Evolutionary conservation across 1,139 yeast genomes (phyloP).

Genomic region (Schwanniomyces etchellsii): DNA sequence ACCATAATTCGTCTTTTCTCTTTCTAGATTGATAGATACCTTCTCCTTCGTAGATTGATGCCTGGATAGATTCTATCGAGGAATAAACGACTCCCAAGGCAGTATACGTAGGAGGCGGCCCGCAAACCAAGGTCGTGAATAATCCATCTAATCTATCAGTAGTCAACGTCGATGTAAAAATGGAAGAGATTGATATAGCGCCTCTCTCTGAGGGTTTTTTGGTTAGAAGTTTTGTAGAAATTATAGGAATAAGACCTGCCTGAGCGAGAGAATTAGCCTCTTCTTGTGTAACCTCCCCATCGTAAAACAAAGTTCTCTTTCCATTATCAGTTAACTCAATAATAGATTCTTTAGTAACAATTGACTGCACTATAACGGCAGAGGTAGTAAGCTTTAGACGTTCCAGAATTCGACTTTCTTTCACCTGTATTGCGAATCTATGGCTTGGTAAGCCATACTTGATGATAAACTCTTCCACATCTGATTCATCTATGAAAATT

Average conservation of each 20-base stretch:
- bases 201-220: conserved; percentile 24
- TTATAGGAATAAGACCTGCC: conserved; percentile 43
- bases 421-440: conserved; percentile 44
- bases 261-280: conserved; percentile 25
- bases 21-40: conserved; percentile 95
- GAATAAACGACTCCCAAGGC: conserved; percentile 92
- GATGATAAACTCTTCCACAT: conserved; percentile 27
- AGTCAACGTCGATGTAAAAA: conserved; percentile 51
- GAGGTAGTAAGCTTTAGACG: conserved; percentile 14
- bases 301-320: conserved; percentile 36
- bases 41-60: conserved; percentile 72
- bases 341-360: conserved; percentile 12
- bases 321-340: conserved; percentile 28
- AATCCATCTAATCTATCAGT: conserved; percentile 88
- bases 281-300: conserved; percentile 15
- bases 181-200: conserved; percentile 43
- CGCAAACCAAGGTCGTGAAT: conserved; percentile 79
- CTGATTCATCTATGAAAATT: conserved; percentile 37
- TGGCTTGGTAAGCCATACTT: conserved; percentile 57
- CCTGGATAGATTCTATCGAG: conserved; percentile 71
- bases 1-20: conserved; percentile 81
- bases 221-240: conserved; percentile 38
- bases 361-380: conserved; percentile 16
- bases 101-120: conserved; percentile 42
- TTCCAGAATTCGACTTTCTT: conserved; percentile 9